Evolutionary conservation across 371 early-diverging fungal genomes (phyloP).

Genomic region (Mucor saturninus): DNA sequence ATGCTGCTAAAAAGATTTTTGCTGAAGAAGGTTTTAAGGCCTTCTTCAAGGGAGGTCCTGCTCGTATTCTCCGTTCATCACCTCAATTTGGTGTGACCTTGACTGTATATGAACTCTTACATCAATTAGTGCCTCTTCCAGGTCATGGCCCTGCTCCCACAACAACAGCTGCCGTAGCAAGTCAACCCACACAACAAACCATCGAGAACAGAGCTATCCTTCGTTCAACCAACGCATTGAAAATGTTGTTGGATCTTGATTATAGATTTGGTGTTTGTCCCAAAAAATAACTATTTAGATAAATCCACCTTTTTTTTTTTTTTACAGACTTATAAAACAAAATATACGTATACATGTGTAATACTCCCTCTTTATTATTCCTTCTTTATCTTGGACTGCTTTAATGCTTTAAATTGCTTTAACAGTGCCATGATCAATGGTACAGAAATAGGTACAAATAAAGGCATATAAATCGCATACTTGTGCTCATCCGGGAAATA

Average conservation of each 20-base stretch:
- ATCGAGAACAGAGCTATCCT: constrained; percentile 44
- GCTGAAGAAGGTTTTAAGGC: constrained; percentile 92
- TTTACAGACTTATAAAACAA: no score
- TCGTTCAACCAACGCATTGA: constrained; percentile 68
- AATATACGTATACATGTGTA: neutral
- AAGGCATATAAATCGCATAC: constrained; percentile 96
- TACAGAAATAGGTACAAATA: constrained; percentile 90
- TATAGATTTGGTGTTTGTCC: constrained; percentile 61
- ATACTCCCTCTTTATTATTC: neutral
- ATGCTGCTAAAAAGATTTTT: constrained; percentile 88
- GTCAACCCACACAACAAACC: constrained; percentile 23
- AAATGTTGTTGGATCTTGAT: constrained; percentile 66
- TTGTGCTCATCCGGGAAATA: constrained; percentile 98
- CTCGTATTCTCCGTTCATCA: constrained; percentile 84
- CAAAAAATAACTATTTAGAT: neutral
- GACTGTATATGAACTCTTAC: constrained; percentile 91
- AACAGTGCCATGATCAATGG: constrained; percentile 67
- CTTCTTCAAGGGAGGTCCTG: constrained; percentile 95
- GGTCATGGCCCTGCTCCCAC: constrained; percentile 38
- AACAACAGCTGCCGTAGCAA: constrained; percentile 31
- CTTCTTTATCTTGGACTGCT: constrained; percentile 11
- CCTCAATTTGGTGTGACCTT: constrained; percentile 98
- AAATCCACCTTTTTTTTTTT: neutral
- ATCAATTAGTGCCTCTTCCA: constrained; percentile 77
- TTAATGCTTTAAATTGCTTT: constrained; percentile 51